Conservation (phyloP, 768 basidiomycete genomes). For the Hydnum rufescens region DNA sequence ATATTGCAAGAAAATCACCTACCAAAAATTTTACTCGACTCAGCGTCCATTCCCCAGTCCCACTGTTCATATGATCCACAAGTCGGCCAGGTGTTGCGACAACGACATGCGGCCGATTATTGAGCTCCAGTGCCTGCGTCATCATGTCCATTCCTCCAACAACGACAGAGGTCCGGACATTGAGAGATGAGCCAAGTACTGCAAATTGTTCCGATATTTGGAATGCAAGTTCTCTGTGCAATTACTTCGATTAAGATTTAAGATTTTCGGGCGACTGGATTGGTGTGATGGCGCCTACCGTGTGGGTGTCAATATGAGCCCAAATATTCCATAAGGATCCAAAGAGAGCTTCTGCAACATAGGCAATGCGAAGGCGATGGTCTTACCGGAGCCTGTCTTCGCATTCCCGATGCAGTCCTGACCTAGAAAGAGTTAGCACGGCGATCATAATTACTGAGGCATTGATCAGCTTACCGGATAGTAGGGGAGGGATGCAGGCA, state of each 20-base stretch:
- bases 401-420: constrained; percentile 95
- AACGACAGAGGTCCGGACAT: constrained; percentile 66
- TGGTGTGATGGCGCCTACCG: constrained; percentile 30
- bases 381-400: constrained; percentile 96
- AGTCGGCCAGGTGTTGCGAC: constrained; percentile 92
- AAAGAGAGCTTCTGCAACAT: constrained; percentile 72
- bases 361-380: constrained; percentile 89
- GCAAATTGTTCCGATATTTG: constrained; percentile 94
- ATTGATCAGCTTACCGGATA: constrained; percentile 36
- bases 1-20: too few species aligned
- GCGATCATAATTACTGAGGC: not conserved
- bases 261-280: not conserved
- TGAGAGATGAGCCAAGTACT: constrained; percentile 67
- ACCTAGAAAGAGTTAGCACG: constrained; percentile 26
- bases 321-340: constrained; percentile 91
- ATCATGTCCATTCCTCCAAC: constrained; percentile 99
- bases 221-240: constrained; percentile 74
- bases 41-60: constrained; percentile 62
- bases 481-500: constrained; percentile 74
- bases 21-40: constrained; percentile 74
- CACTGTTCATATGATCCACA: constrained; percentile 71
- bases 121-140: constrained; percentile 72
- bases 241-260: not conserved
- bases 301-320: constrained; percentile 84
- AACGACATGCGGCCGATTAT: constrained; percentile 73